A percentile compares a stretch with the other conserved stretches of the same genome.
phyloP scores from a whole-genome alignment of 2,329 filamentous ascomycete species.

The Stagonosporopsis cucurbitacearum region DNA sequence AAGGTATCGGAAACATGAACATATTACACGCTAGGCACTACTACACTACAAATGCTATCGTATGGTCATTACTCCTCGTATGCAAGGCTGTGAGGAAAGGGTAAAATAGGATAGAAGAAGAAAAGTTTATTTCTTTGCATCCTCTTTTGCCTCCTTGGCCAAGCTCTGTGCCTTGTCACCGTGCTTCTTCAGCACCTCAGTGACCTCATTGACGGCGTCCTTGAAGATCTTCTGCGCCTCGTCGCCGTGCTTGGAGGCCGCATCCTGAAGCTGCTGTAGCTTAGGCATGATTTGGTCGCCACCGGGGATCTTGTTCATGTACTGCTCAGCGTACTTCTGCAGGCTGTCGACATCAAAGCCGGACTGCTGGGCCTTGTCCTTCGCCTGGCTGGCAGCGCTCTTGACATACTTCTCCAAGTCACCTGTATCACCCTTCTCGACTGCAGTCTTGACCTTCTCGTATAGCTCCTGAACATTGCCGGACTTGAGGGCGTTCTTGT shows the following conservation, averaged over 20 bases:
- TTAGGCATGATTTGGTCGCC: slow-evolving; percentile 70
- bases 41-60: slow-evolving; percentile 15
- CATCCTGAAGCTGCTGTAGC: slow-evolving; percentile 67
- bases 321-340: slow-evolving; percentile 59
- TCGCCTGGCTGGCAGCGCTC: slow-evolving; percentile 63
- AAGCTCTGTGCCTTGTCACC: slow-evolving; percentile 41
- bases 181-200: slow-evolving; percentile 45
- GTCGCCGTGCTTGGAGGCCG: slow-evolving; percentile 70
- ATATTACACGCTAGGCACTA: background rate
- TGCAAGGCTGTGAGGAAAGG: background rate
- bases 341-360: slow-evolving; percentile 52
- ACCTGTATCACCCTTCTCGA: slow-evolving; percentile 65
- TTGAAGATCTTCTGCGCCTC: slow-evolving; percentile 74
- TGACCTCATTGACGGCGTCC: slow-evolving; percentile 58
- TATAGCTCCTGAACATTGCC: slow-evolving; percentile 71
- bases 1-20: background rate
- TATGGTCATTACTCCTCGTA: slow-evolving; percentile 4
- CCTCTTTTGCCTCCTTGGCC: slow-evolving; percentile 45
- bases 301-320: slow-evolving; percentile 69
- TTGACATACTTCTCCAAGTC: slow-evolving; percentile 68
- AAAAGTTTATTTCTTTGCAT: slow-evolving; percentile 40
- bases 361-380: slow-evolving; percentile 65
- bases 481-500: slow-evolving; percentile 70
- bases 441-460: slow-evolving; percentile 66
- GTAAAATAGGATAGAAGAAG: background rate